phyloP scores from a whole-genome alignment of 805 yeast genomes.

The Starmera caribaea region DNA sequence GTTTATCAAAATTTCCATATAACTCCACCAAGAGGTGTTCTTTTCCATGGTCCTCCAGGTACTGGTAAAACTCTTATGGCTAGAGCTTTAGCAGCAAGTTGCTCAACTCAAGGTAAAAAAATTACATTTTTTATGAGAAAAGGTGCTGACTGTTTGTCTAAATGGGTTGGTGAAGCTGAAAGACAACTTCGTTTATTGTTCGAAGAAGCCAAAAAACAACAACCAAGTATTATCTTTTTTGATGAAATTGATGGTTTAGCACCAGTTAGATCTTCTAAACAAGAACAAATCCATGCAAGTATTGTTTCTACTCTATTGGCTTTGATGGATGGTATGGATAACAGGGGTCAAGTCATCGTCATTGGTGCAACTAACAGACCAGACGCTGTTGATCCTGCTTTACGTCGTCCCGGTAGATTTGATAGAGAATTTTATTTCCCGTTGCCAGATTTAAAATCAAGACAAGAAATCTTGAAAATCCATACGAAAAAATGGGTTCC shows the following conservation, averaged over 20 bases:
- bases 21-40: conserved; percentile 94
- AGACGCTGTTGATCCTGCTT: conserved; percentile 96
- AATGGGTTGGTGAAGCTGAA: conserved; percentile 99
- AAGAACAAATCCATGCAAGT: conserved; percentile 96
- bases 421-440: conserved; percentile 97
- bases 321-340: conserved; percentile 98
- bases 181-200: conserved; percentile 82
- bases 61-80: conserved; percentile 99
- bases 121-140: conserved; percentile 96
- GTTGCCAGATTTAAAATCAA: conserved; percentile 71
- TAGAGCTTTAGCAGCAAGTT: conserved; percentile 90
- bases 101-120: conserved; percentile 74
- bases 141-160: conserved; percentile 94
- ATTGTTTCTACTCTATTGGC: conserved; percentile 93
- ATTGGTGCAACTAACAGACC: conserved; percentile 98
- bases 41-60: conserved; percentile 99
- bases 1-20: conserved; percentile 81
- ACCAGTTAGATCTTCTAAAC: conserved; percentile 94
- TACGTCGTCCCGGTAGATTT: conserved; percentile 93
- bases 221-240: conserved; percentile 91
- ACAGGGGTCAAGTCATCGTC: conserved; percentile 95
- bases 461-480: conserved; percentile 70
- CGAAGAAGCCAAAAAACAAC: conserved; percentile 93
- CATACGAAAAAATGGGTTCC: conserved; percentile 90
- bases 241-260: conserved; percentile 98